A percentile compares a stretch with the other conserved stretches of the same genome.
These are phyloP conservation scores for Sherardia arvensis DNA, from an alignment of 257 asterid genomes.

Conservation along the genomic window DNA sequence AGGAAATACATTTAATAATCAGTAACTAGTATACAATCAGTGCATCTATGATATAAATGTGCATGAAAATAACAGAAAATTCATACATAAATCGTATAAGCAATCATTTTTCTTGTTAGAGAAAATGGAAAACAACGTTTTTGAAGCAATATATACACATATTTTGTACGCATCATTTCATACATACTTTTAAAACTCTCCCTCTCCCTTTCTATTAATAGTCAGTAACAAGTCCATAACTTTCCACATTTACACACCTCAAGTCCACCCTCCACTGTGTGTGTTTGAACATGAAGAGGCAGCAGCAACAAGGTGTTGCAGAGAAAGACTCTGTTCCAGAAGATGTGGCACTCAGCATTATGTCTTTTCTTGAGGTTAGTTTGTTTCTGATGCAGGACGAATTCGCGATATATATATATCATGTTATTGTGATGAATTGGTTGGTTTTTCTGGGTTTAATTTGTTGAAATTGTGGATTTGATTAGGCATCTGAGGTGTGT, in stretches of 20 bases:
- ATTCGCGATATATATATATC: too few species aligned
- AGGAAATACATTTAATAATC: too few species aligned
- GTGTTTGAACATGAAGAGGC: conserved; percentile 8
- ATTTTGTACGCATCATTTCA: neutral
- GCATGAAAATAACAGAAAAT: too few species aligned
- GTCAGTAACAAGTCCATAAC: neutral
- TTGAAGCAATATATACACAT: too few species aligned
- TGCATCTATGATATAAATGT: too few species aligned
- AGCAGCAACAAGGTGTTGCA: neutral
- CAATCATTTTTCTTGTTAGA: too few species aligned
- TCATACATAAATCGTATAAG: too few species aligned
- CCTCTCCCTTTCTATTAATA: neutral
- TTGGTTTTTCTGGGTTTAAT: neutral
- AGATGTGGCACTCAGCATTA: conserved; percentile 64
- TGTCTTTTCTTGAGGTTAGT: conserved; percentile 54
- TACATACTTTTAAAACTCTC: neutral
- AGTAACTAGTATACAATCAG: too few species aligned
- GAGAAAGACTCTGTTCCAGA: conserved; percentile 42
- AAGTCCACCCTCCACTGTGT: too few species aligned
- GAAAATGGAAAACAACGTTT: too few species aligned
- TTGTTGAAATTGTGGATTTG: neutral
- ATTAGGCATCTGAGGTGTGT: conserved; percentile 58
- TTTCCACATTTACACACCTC: neutral
- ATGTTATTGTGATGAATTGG: neutral
- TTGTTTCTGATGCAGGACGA: conserved; percentile 11